phyloP scores from a whole-genome alignment of 257 asterid species.

The Marsdenia floribunda region DNA sequence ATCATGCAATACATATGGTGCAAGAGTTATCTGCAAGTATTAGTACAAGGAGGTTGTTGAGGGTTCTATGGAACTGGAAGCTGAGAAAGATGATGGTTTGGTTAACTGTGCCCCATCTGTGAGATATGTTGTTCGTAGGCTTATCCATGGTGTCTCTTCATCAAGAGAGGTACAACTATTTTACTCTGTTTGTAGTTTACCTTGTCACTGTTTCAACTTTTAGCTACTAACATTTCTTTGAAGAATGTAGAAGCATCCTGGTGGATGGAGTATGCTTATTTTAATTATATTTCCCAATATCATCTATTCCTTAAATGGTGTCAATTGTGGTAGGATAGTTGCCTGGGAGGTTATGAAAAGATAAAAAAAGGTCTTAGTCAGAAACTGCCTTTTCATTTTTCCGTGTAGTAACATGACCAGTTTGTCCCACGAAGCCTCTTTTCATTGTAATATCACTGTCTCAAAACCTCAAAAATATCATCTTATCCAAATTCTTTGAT shows the following conservation, averaged over 20 bases:
- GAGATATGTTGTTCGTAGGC: conserved; percentile 95
- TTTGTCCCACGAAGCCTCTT: no score
- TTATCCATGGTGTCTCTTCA: conserved; percentile 89
- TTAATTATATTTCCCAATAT: not conserved
- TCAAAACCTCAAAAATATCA: no score
- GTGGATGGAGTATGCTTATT: not conserved
- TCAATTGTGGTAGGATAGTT: not conserved
- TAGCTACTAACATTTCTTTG: not conserved
- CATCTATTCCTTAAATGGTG: not conserved
- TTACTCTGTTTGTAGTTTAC: not conserved
- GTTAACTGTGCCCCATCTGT: conserved; percentile 85
- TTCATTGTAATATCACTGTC: no score
- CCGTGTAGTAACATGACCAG: no score
- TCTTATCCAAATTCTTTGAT: no score
- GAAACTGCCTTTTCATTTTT: not conserved
- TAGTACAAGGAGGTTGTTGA: conserved; percentile 66
- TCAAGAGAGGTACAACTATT: conserved; percentile 69
- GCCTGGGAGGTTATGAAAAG: not conserved
- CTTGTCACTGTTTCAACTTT: not conserved
- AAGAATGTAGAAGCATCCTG: not conserved
- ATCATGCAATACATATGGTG: conserved; percentile 22
- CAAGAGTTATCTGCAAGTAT: conserved; percentile 10
- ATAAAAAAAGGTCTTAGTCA: not conserved
- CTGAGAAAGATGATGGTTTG: conserved; percentile 90
- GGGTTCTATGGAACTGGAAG: conserved; percentile 71